These are phyloP conservation scores for Hirsutella minnesotensis DNA, from an alignment of 2,329 filamentous ascomycete species.

Conservation along the genomic window DNA sequence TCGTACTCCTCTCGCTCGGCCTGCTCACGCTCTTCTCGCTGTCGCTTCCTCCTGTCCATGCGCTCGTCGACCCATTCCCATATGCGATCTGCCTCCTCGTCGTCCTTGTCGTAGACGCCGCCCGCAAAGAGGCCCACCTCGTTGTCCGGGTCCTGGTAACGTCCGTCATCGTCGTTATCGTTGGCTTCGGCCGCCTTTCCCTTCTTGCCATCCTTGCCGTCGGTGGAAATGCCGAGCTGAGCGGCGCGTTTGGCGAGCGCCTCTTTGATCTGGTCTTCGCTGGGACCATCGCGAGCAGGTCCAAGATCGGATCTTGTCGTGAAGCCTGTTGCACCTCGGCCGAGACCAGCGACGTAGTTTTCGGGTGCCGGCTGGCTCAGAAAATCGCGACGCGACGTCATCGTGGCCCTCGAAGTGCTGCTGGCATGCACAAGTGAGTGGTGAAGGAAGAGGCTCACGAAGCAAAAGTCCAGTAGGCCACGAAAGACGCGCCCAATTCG, in stretches of 20 bases:
- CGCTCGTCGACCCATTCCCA: constrained; percentile 94
- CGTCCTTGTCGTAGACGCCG: constrained; percentile 91
- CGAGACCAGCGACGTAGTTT: constrained; percentile 90
- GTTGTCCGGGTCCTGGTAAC: constrained; percentile 94
- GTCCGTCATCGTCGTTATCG: constrained; percentile 62
- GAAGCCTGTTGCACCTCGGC: constrained; percentile 95
- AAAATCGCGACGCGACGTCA: constrained; percentile 66
- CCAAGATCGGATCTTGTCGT: constrained; percentile 95
- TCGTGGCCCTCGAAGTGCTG: constrained; percentile 16
- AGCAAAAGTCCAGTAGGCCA: no score
- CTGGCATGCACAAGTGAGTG: no score
- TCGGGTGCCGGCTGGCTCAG: constrained; percentile 74
- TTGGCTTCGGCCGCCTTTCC: constrained; percentile 59
- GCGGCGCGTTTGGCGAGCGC: constrained; percentile 89
- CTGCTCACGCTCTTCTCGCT: constrained; percentile 91
- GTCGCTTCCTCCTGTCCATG: constrained; percentile 81
- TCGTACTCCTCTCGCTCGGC: constrained; percentile 92
- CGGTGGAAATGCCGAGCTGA: constrained; percentile 59
- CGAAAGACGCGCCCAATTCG: no score
- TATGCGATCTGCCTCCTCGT: constrained; percentile 94
- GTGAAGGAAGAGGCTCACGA: no score
- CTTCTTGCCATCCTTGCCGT: constrained; percentile 61
- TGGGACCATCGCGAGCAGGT: constrained; percentile 87
- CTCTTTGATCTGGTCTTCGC: constrained; percentile 96
- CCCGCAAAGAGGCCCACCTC: constrained; percentile 92